Conservation (phyloP, 2,329 filamentous ascomycete species). For the Talaromyces marneffei region DNA sequence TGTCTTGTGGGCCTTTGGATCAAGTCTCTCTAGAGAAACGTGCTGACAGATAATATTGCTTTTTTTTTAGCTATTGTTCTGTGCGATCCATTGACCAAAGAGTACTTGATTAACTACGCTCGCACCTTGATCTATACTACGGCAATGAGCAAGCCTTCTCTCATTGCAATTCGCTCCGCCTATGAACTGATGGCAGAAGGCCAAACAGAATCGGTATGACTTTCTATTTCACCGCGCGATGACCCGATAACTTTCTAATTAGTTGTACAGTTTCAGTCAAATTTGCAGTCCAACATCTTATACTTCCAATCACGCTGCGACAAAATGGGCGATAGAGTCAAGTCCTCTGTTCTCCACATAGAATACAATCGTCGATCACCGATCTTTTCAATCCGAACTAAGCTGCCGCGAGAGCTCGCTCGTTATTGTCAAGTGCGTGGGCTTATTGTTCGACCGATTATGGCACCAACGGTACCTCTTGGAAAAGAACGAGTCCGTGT, state of each 20-base stretch:
- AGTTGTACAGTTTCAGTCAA: conserved; percentile 7
- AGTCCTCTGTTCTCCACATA: conserved; percentile 32
- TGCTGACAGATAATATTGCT: background rate
- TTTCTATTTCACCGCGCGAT: conserved; percentile 5
- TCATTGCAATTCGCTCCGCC: conserved; percentile 53
- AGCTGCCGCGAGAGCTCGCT: conserved; percentile 54
- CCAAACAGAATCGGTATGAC: conserved; percentile 41
- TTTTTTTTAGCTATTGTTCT: conserved; percentile 51
- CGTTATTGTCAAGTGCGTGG: conserved; percentile 54
- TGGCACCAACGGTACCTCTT: conserved; percentile 60
- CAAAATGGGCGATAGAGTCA: conserved; percentile 25
- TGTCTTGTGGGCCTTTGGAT: conserved; percentile 20
- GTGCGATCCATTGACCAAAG: conserved; percentile 53
- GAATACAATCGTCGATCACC: conserved; percentile 50
- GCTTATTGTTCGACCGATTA: conserved; percentile 59
- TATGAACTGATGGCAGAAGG: conserved; percentile 54
- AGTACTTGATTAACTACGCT: conserved; percentile 70
- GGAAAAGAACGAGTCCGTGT: conserved; percentile 61
- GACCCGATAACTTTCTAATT: background rate
- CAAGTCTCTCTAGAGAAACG: conserved; percentile 18
- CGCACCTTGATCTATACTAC: conserved; percentile 71
- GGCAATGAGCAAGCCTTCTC: conserved; percentile 56
- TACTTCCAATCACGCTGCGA: conserved; percentile 44
- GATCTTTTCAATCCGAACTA: conserved; percentile 59
- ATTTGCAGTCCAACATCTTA: conserved; percentile 43